Percentiles rank a stretch among this genome's conserved stretches.
Conservation (phyloP, 352 stramenopile species). For the Phytopythium vexans region DNA sequence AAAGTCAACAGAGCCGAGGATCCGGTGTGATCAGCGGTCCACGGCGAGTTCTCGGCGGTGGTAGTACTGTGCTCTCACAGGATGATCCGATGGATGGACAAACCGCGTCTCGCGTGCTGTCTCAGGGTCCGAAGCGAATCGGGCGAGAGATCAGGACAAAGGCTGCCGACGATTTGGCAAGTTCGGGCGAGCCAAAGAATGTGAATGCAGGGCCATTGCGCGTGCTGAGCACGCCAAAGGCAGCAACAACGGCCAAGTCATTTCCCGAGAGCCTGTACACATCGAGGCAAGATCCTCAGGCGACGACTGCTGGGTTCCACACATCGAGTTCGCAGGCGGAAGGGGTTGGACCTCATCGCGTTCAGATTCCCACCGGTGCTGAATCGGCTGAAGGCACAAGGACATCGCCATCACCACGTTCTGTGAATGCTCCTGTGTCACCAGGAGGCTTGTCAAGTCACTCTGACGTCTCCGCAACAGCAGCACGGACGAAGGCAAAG, state of each 20-base stretch:
- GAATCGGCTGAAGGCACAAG: background rate
- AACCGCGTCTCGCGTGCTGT: slow-evolving; percentile 27
- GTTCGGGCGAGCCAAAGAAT: slow-evolving; percentile 11
- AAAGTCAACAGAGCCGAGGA: background rate
- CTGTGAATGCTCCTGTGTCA: too few species aligned
- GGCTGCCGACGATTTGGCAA: slow-evolving; percentile 13
- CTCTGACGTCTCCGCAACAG: too few species aligned
- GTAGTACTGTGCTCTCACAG: slow-evolving; percentile 2
- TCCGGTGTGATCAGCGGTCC: slow-evolving; percentile 10
- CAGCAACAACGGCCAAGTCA: slow-evolving; percentile 5
- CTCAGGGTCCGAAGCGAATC: slow-evolving; percentile 36
- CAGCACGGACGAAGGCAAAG: too few species aligned
- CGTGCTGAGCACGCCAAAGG: slow-evolving; percentile 29
- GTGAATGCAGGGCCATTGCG: slow-evolving; percentile 27
- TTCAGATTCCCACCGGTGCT: slow-evolving; percentile 25
- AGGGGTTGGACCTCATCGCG: slow-evolving; percentile 26
- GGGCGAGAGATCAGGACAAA: slow-evolving; percentile 29
- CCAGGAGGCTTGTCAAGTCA: too few species aligned
- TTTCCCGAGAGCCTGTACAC: slow-evolving; percentile 28
- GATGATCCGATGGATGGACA: slow-evolving; percentile 4
- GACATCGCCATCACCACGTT: too few species aligned
- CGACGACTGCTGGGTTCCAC: slow-evolving; percentile 27
- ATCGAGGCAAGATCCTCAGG: slow-evolving; percentile 14
- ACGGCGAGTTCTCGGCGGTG: slow-evolving; percentile 19
- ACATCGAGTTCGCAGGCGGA: slow-evolving; percentile 19